Evolutionary conservation across 1,284 basidiomycete genomes (phyloP), one percentile per base, ranked within the genome.

Genomic region (Rhodotorula mucilaginosa): DNA sequence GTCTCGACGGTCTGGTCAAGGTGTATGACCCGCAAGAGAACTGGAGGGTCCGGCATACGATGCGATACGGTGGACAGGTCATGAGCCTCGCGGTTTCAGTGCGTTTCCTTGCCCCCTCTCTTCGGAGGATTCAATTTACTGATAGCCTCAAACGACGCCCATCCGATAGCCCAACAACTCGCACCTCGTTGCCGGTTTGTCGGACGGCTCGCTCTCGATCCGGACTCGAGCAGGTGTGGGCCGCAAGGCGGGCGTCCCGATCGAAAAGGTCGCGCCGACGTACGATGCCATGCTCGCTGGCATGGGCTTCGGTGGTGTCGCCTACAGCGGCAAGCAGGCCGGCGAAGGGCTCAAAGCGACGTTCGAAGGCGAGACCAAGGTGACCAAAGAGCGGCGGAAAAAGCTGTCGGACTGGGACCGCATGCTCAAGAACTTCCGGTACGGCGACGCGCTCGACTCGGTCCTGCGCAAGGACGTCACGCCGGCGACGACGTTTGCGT

Each of bases 1-100:
- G 92, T 48, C 83, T 99, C 72, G 97, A 99, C 80, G 93, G 95
- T 76, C 90, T 99, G 88, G 93, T 99, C 70, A 99, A 99, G 83
- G 94, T 98, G 31, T 99, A 99, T 83, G 95, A 99, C 80, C 79
- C 81, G 18, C 89, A 96, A 61, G 88, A 91, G 79, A 89, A 90
- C 52, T 96, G 95, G 84, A 91, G 91, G 78, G 97, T 99, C 46
- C 90, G 96, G 15, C 97, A 99, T 81, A 98, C 97, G 1, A 99
- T 99, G 93, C 90, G 96, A 57, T 99, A 99, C 81, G 92, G 95
- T 5, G 92, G 94, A 2, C 93, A 95, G 1, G 84, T 99, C 5
- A 84, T 99, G 8, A 93, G 89, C 78, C 84, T 99, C 59, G 94
- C 93, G n/a, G 85, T 92, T 71, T 98, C 91, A 71, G 92, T 92